Percentiles rank a stretch among this genome's conserved stretches.
phyloP scores from a whole-genome alignment of 2,329 filamentous ascomycete genomes.

The Alternaria sp. region DNA sequence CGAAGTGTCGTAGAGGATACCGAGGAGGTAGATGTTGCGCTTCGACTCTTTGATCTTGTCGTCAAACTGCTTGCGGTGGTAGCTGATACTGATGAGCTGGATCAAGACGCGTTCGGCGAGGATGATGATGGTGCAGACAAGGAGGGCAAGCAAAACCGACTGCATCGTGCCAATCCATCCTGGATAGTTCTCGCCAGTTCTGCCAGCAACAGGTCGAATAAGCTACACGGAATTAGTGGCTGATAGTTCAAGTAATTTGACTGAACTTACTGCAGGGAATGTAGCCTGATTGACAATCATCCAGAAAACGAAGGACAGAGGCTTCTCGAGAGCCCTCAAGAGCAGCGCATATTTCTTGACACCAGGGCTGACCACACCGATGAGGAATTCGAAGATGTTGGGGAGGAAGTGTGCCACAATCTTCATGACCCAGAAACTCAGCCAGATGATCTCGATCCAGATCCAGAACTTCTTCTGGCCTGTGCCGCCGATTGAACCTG shows the following conservation, averaged over 20 bases:
- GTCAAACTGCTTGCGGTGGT: constrained; percentile 84
- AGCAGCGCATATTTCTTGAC: constrained; percentile 69
- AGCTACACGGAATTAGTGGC: constrained; percentile 7
- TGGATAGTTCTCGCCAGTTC: constrained; percentile 5
- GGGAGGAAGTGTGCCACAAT: constrained; percentile 65
- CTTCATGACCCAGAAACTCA: constrained; percentile 68
- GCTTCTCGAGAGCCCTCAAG: constrained; percentile 64
- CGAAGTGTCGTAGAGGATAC: constrained; percentile 88
- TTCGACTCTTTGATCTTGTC: constrained; percentile 88
- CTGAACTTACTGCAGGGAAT: constrained; percentile 54
- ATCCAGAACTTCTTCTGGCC: constrained; percentile 67
- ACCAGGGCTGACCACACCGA: constrained; percentile 68
- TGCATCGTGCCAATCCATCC: constrained; percentile 64
- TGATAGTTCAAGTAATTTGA: background rate
- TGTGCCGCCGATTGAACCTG: constrained; percentile 60
- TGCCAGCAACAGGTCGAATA: constrained; percentile 17
- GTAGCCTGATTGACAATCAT: constrained; percentile 65
- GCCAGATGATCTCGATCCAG: constrained; percentile 70
- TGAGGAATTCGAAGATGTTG: constrained; percentile 64
- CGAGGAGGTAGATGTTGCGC: constrained; percentile 79
- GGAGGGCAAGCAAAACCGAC: constrained; percentile 69
- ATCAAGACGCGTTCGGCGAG: constrained; percentile 80
- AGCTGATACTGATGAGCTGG: constrained; percentile 83
- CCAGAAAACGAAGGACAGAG: constrained; percentile 67
- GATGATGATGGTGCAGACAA: constrained; percentile 73